Conservation (phyloP, 148 eudicot species). For the Tetragonia tetragonoides region DNA sequence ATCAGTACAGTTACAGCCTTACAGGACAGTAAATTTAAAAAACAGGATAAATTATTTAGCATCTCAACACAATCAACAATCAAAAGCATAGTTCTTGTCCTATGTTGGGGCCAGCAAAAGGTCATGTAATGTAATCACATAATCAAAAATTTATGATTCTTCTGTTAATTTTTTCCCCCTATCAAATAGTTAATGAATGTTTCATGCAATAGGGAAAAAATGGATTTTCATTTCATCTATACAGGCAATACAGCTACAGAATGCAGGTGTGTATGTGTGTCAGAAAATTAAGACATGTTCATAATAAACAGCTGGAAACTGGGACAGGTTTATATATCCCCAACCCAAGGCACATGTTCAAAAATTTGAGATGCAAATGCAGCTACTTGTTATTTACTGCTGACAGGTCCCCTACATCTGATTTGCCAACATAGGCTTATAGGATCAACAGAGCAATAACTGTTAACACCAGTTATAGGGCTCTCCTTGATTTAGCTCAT, state of each 20-base stretch:
- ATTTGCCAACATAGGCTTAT: slow-evolving; percentile 25
- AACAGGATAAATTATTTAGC: no score
- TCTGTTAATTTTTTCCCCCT: neutral
- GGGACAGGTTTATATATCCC: slow-evolving; percentile 26
- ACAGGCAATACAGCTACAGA: no score
- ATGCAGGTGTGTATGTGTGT: slow-evolving; percentile 14
- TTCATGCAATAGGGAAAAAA: neutral
- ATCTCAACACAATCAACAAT: no score
- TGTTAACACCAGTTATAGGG: neutral
- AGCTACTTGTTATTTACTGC: slow-evolving; percentile 27
- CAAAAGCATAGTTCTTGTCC: slow-evolving; percentile 3
- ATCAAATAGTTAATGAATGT: slow-evolving; percentile 8
- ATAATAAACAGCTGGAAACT: slow-evolving; percentile 31
- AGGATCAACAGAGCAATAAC: slow-evolving; percentile 29
- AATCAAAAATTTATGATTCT: neutral
- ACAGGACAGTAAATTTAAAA: slow-evolving; percentile 12
- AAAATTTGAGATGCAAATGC: slow-evolving; percentile 13
- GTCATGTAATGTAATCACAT: slow-evolving; percentile 16
- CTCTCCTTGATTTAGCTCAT: slow-evolving; percentile 23
- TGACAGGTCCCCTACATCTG: slow-evolving; percentile 23
- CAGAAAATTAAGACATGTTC: slow-evolving; percentile 27
- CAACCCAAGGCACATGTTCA: slow-evolving; percentile 34
- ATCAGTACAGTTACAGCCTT: neutral
- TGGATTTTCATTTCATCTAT: no score
- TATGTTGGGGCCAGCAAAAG: slow-evolving; percentile 19